Evolutionary conservation across 1,284 basidiomycete species (phyloP).

Genomic region (Ustilago xerochloae): DNA sequence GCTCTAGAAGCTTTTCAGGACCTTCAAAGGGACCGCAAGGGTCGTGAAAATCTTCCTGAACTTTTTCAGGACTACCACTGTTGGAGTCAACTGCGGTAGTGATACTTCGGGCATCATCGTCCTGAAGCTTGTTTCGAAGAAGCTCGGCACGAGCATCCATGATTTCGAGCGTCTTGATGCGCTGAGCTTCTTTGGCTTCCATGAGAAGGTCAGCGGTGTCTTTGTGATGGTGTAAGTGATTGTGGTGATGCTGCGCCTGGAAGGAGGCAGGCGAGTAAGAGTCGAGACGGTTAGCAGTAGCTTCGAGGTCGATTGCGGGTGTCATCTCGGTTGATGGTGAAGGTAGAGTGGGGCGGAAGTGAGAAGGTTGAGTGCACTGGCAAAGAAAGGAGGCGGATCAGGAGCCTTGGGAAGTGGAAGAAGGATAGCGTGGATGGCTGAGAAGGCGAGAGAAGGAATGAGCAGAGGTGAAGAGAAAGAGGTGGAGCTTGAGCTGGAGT

Average conservation of each 20-base stretch:
- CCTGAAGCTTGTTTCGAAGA: slow-evolving; percentile 30
- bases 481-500: neutral
- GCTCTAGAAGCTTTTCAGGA: slow-evolving; percentile 96
- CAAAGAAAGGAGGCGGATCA: slow-evolving; percentile 40
- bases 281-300: slow-evolving; percentile 45
- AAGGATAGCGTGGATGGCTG: slow-evolving; percentile 38
- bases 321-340: slow-evolving; percentile 53
- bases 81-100: slow-evolving; percentile 43
- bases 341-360: slow-evolving; percentile 49
- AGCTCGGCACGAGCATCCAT: slow-evolving; percentile 46
- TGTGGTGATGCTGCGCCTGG: slow-evolving; percentile 27
- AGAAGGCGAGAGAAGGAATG: slow-evolving; percentile 6
- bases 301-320: slow-evolving; percentile 48
- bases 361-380: slow-evolving; percentile 40
- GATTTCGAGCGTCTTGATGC: slow-evolving; percentile 45
- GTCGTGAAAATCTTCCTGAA: slow-evolving; percentile 38
- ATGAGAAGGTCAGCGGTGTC: slow-evolving; percentile 49
- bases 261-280: slow-evolving; percentile 26
- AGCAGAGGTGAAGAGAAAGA: too few species aligned
- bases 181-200: slow-evolving; percentile 47
- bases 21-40: slow-evolving; percentile 68
- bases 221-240: slow-evolving; percentile 32
- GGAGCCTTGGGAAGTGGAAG: slow-evolving; percentile 49
- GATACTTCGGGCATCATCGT: slow-evolving; percentile 38
- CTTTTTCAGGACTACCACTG: slow-evolving; percentile 31